These are phyloP conservation scores for Epichloe baconii DNA, from an alignment of 2,329 filamentous ascomycete species.

Conservation along the genomic window DNA sequence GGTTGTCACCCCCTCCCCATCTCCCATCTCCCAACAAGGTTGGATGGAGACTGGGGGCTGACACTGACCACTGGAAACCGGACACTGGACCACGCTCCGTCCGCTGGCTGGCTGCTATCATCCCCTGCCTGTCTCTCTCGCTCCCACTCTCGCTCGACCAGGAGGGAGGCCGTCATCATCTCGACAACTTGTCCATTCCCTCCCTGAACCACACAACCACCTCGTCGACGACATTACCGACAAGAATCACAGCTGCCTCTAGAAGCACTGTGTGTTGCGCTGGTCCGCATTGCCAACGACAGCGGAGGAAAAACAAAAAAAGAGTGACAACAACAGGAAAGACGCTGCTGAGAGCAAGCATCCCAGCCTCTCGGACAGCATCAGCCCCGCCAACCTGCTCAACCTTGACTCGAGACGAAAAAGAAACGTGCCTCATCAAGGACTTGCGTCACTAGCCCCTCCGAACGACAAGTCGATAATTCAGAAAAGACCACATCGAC, in stretches of 20 bases:
- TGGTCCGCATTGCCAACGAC: neutral
- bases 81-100: neutral
- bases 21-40: neutral
- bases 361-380: neutral
- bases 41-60: neutral
- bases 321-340: neutral
- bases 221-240: neutral
- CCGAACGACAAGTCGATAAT: neutral
- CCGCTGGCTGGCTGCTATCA: neutral
- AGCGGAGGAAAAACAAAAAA: too few relatives aligned
- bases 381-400: neutral
- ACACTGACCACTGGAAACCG: neutral
- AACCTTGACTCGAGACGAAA: slow-evolving; percentile 3
- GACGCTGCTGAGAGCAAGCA: neutral
- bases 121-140: neutral
- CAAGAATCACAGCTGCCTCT: neutral
- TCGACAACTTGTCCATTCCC: neutral
- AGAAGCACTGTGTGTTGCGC: neutral
- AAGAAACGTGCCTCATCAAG: neutral
- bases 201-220: neutral
- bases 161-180: neutral
- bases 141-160: neutral
- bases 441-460: slow-evolving; percentile 1
- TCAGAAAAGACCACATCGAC: neutral
- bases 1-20: too few relatives aligned